A percentile compares a stretch with the other conserved stretches of the same genome.
Conservation (phyloP, 2,329 filamentous ascomycete species). For the Exophiala sp. region DNA sequence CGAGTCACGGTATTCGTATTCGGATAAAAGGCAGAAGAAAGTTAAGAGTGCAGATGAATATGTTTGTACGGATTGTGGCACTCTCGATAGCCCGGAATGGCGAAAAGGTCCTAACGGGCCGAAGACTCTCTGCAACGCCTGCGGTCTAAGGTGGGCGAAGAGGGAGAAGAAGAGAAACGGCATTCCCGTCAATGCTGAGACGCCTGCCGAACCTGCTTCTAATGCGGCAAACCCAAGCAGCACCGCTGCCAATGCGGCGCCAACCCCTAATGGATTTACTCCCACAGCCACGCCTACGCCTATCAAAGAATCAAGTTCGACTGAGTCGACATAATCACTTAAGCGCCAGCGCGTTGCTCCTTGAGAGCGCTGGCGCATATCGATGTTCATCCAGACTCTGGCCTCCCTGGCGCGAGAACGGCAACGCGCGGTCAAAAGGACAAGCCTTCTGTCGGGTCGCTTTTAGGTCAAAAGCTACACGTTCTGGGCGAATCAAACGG, state of each 20-base stretch:
- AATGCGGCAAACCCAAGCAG: not conserved
- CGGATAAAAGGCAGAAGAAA: conserved; percentile 72
- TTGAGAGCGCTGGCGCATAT: not conserved
- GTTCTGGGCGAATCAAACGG: too few relatives aligned
- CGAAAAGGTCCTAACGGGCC: conserved; percentile 86
- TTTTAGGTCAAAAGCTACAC: too few relatives aligned
- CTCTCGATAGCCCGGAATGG: conserved; percentile 91
- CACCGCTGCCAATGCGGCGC: not conserved
- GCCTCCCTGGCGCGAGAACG: too few relatives aligned
- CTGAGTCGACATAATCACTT: not conserved
- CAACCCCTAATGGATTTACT: not conserved
- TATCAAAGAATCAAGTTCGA: conserved; percentile 5
- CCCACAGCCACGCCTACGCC: too few relatives aligned
- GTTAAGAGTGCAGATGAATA: conserved; percentile 78
- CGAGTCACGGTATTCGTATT: conserved; percentile 49
- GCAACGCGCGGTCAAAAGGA: too few relatives aligned
- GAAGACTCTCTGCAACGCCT: conserved; percentile 94
- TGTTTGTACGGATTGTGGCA: conserved; percentile 92
- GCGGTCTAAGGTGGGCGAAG: conserved; percentile 65
- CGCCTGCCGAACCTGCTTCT: conserved; percentile 1
- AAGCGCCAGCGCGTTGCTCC: not conserved
- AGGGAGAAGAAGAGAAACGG: conserved; percentile 66
- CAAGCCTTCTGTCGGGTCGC: too few relatives aligned
- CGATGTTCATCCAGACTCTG: too few relatives aligned
- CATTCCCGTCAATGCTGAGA: conserved; percentile 3